Conservation (phyloP, 768 basidiomycete genomes). For the Lentinula guzmanii region DNA sequence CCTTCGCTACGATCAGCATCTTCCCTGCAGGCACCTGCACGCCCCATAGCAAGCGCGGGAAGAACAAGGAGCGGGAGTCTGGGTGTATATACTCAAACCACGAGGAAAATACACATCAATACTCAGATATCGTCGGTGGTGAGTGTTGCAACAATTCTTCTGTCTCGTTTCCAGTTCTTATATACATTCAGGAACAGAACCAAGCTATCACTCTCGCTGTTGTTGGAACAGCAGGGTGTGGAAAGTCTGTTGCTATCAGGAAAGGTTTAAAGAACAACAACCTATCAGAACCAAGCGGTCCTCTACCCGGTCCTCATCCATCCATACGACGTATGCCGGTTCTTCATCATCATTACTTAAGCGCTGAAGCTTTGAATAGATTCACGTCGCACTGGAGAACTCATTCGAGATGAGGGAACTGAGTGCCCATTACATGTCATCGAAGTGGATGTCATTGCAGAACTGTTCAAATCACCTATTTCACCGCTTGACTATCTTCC, state of each 20-base stretch:
- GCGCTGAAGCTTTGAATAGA: slow-evolving; percentile 17
- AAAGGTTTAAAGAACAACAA: slow-evolving; percentile 66
- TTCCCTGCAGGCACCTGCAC: slow-evolving; percentile 28
- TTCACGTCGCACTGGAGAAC: slow-evolving; percentile 27
- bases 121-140: slow-evolving; percentile 25
- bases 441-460: slow-evolving; percentile 43
- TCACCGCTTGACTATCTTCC: slow-evolving; percentile 37
- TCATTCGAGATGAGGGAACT: slow-evolving; percentile 27
- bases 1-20: slow-evolving; percentile 31
- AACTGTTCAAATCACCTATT: slow-evolving; percentile 22
- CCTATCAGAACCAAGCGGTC: slow-evolving; percentile 38
- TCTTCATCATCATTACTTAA: neutral
- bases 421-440: slow-evolving; percentile 45
- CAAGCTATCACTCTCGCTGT: slow-evolving; percentile 63
- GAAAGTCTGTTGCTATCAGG: slow-evolving; percentile 78
- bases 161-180: neutral
- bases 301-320: slow-evolving; percentile 21
- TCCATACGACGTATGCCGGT: slow-evolving; percentile 33
- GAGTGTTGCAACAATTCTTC: neutral
- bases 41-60: slow-evolving; percentile 28
- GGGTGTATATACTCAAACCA: slow-evolving; percentile 34
- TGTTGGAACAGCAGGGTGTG: slow-evolving; percentile 72
- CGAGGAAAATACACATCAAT: slow-evolving; percentile 29
- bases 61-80: slow-evolving; percentile 59
- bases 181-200: slow-evolving; percentile 11